These are phyloP conservation scores for Pseudogymnoascus sp. DNA, from an alignment of 2,329 filamentous ascomycete species.

Conservation along the genomic window DNA sequence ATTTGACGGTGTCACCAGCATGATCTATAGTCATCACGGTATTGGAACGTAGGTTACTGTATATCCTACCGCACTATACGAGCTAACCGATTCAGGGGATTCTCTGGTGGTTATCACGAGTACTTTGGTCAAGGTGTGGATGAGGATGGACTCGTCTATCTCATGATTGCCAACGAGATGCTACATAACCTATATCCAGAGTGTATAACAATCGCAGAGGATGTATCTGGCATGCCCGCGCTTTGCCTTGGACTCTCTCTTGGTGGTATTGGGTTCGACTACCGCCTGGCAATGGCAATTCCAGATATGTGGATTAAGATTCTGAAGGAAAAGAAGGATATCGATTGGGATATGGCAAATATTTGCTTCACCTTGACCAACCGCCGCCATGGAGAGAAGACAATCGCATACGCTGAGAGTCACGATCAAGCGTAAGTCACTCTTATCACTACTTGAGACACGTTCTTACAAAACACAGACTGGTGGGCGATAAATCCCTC, in stretches of 20 bases:
- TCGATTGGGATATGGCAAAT: constrained; percentile 76
- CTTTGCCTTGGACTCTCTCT: constrained; percentile 77
- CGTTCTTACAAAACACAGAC: constrained; percentile 40
- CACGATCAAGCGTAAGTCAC: constrained; percentile 87
- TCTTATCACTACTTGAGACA: neutral
- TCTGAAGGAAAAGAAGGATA: constrained; percentile 83
- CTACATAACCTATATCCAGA: constrained; percentile 83
- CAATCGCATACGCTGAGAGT: constrained; percentile 93
- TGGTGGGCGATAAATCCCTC: constrained; percentile 92
- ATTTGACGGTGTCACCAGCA: constrained; percentile 96
- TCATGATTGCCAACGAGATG: constrained; percentile 96
- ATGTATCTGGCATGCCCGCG: constrained; percentile 98
- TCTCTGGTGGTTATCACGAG: constrained; percentile 96
- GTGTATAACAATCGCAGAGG: constrained; percentile 86
- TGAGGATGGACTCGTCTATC: constrained; percentile 86
- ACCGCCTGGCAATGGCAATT: constrained; percentile 93
- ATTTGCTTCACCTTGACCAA: constrained; percentile 87
- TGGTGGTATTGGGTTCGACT: constrained; percentile 93
- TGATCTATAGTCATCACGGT: constrained; percentile 92
- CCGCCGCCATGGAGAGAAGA: constrained; percentile 91
- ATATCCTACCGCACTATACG: neutral
- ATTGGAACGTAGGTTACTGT: constrained; percentile 73
- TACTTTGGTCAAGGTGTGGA: constrained; percentile 89
- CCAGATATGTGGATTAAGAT: constrained; percentile 99
- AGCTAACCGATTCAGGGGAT: constrained; percentile 52